Conservation (phyloP, 495 filamentous ascomycete species). For the Aspergillus sclerotiicarbonarius region DNA sequence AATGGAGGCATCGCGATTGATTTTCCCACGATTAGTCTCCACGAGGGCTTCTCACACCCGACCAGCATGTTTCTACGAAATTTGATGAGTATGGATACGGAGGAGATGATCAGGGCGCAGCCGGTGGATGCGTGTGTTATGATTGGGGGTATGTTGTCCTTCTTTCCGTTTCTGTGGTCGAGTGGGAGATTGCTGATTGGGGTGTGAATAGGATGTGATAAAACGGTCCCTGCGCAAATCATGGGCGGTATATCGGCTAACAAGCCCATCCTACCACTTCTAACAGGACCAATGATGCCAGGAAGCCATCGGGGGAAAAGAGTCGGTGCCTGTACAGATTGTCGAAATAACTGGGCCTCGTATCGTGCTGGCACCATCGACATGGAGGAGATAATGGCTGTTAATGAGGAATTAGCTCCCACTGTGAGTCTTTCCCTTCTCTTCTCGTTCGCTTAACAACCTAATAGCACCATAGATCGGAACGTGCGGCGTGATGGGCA, state of each 20-base stretch:
- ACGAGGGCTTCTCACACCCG: slow-evolving; percentile 60
- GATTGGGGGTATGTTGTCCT: slow-evolving; percentile 56
- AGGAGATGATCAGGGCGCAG: slow-evolving; percentile 67
- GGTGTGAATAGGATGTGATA: slow-evolving; percentile 55
- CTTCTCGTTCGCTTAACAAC: too few relatives aligned
- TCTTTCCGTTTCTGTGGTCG: background rate
- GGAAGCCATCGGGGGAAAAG: slow-evolving; percentile 56
- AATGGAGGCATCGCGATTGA: slow-evolving; percentile 61
- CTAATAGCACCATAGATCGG: slow-evolving; percentile 44
- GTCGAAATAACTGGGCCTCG: slow-evolving; percentile 64
- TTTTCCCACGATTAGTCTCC: slow-evolving; percentile 65
- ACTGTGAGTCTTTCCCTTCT: slow-evolving; percentile 55
- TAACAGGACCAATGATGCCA: slow-evolving; percentile 68
- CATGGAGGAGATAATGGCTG: slow-evolving; percentile 61
- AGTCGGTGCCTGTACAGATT: slow-evolving; percentile 67
- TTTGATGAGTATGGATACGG: slow-evolving; percentile 71
- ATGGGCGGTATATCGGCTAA: slow-evolving; percentile 72
- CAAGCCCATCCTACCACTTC: slow-evolving; percentile 60
- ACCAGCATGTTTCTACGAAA: slow-evolving; percentile 70
- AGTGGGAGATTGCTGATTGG: background rate
- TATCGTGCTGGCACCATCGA: slow-evolving; percentile 59
- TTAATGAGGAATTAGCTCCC: slow-evolving; percentile 68
- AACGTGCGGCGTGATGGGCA: slow-evolving; percentile 70
- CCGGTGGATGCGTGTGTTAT: slow-evolving; percentile 63
- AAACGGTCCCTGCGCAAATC: slow-evolving; percentile 65